Evolutionary conservation across 805 yeast species (phyloP), one percentile per base, ranked within the genome.

Genomic region (Candida nitratophila): DNA sequence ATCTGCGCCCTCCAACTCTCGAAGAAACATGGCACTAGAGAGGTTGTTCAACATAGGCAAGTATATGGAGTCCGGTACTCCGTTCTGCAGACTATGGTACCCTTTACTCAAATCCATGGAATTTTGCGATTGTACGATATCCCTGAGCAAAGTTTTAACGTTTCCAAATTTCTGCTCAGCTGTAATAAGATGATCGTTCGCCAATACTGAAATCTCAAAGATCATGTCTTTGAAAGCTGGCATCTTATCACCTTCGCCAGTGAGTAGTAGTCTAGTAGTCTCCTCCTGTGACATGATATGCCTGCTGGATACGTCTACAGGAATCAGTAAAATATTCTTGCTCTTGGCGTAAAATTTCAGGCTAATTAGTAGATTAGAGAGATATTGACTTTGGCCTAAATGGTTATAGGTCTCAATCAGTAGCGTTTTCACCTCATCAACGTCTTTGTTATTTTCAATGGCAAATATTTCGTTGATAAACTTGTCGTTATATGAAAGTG

Each of bases 361-460:
- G 0, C 84, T 86, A 42, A 83, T 64, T 14, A 87, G 68, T 61
- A 77, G 69, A 2, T 83, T 71, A 1, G 87, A 80, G 12, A 87
- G 69, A 0, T 89, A 81, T 0, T 83, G 76, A 1, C 93, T 86
- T 59, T 87, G 95, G 7, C 96, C 96, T 33, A 87, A 63, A 61
- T 86, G 95, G 0, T 95, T 93, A 11, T 79, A 74, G 10, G 82
- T 73, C 47, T 83, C 86, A 30, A 79, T 71, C 9, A 79, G 63
- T 5, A 59, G 50, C 16, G 61, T 60, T 36, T 57, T 47, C 15
- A 59, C 37, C 9, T 41, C 41, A 8, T 44, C 44, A 0, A 34
- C 24, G 3, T 34, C 19, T 7, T 6, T 8, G 12, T 34, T 20
- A 34, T 19, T 12, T 7, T 34, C 3, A 19, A 54, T 39, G 46